Evolutionary conservation across 768 basidiomycete genomes (phyloP), one percentile per base, ranked within the genome.

Genomic region (Agrocybe pediades): DNA sequence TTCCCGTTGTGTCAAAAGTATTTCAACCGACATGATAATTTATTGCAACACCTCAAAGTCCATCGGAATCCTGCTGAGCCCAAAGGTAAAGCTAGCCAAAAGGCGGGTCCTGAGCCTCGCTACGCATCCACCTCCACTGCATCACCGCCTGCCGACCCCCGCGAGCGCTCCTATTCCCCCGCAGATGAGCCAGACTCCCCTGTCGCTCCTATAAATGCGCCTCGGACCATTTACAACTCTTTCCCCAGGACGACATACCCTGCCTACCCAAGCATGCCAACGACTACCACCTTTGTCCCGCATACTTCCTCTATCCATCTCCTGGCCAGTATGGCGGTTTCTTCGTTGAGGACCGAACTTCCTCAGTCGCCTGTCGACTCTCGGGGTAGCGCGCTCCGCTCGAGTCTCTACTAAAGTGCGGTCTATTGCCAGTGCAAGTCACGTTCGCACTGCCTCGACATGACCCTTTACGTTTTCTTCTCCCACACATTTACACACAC

Each of bases 1-100:
- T 80, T 80, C 62, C 76, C 82, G 3, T 65, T 74, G 25, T 92
- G 90, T 70, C 81, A 81, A 65, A 89, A 89, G 65, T 76, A 75
- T 60, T 92, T 92, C 66, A 89, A 88, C 54, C 78, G 90, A 56
- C 86, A 87, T 59, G 90, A 92, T 64, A 92, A 92, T 67, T 80
- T 92, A 27, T 76, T 87, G 43, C 90, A 92, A 68, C 90, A 92
- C 62, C 71, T 87, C 66, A 84, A 86, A 61, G 85, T 90, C 16
- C 88, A 90, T 69, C 78, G 80, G 55, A 72, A 75, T 33, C 63
- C 61, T 23, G 55, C 27, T 7, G 53, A 58, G 3, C 45, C 48
- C 17, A 51, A 53, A 6, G n/a, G 41, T 30, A 29, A 17, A 21
- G 45, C 21, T 30, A 15, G 42, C 9, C 1, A 51, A 23, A 40